Conservation (phyloP, 2,329 filamentous ascomycete genomes). For the Graphilbum sp. region DNA sequence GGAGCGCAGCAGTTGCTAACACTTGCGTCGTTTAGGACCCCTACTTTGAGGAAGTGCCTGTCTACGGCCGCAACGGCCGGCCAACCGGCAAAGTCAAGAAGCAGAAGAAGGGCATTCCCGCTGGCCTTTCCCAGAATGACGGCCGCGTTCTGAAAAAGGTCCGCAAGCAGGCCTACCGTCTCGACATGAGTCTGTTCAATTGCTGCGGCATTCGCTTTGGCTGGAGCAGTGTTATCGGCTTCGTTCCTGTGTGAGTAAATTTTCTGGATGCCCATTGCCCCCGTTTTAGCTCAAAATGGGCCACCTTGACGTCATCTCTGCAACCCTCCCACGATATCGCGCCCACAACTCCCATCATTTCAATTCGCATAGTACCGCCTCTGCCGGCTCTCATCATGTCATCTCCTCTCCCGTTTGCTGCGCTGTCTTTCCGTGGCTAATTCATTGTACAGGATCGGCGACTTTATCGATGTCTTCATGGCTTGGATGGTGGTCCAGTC, state of each 20-base stretch:
- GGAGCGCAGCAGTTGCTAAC: too few species aligned
- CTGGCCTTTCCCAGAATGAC: slow-evolving; percentile 71
- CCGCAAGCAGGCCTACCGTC: slow-evolving; percentile 67
- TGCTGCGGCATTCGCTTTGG: slow-evolving; percentile 72
- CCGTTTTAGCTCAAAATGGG: not conserved
- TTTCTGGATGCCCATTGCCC: not conserved
- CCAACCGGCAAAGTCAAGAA: slow-evolving; percentile 61
- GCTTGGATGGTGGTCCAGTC: slow-evolving; percentile 59
- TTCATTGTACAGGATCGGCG: slow-evolving; percentile 42
- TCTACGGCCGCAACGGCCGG: slow-evolving; percentile 50
- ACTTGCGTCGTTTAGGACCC: slow-evolving; percentile 47
- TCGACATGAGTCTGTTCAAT: slow-evolving; percentile 74
- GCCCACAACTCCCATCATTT: too few species aligned
- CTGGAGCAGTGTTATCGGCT: slow-evolving; percentile 72
- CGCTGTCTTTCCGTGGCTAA: too few species aligned
- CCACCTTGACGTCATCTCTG: slow-evolving; percentile 3
- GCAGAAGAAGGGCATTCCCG: slow-evolving; percentile 68
- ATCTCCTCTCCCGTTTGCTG: not conserved
- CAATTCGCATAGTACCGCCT: too few species aligned
- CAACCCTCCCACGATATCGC: too few species aligned
- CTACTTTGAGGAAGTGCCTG: slow-evolving; percentile 70
- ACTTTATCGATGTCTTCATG: slow-evolving; percentile 56
- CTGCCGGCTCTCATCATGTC: too few species aligned
- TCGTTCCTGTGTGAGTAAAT: slow-evolving; percentile 59
- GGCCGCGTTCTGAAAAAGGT: slow-evolving; percentile 69